A percentile compares a stretch with the other conserved stretches of the same genome.
Evolutionary conservation across 768 basidiomycete species (phyloP).

Genomic region (Clavaria fumosa): DNA sequence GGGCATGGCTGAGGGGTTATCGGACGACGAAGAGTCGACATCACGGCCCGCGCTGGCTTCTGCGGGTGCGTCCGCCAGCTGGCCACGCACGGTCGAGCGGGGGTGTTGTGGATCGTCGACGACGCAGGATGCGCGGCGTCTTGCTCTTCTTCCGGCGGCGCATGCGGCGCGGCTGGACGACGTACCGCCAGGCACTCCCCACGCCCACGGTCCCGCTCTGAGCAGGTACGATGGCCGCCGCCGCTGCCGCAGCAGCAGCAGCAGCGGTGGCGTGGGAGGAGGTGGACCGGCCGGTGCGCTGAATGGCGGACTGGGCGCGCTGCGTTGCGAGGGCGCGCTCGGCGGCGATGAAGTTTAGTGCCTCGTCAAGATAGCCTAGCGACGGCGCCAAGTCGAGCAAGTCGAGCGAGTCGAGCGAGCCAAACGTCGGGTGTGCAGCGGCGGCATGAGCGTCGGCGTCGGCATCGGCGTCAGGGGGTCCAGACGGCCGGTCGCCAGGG

Average conservation of each 20-base stretch:
- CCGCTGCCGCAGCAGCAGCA: conserved; percentile 11
- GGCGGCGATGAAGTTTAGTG: conserved; percentile 58
- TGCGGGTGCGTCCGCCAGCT: too few species aligned
- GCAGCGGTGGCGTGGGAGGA: conserved; percentile 19
- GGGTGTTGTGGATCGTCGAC: too few species aligned
- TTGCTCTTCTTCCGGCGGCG: conserved; percentile 24
- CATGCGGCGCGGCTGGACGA: conserved; percentile 20
- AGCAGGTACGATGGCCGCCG: too few species aligned
- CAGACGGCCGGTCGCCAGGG: too few species aligned
- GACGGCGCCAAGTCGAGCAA: conserved; percentile 34
- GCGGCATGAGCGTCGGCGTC: conserved; percentile 5
- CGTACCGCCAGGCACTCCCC: conserved; percentile 1
- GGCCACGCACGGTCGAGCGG: too few species aligned
- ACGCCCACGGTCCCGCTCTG: too few species aligned
- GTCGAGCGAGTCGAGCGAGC: conserved; percentile 5
- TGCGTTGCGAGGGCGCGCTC: conserved; percentile 46
- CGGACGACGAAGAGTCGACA: conserved; percentile 7
- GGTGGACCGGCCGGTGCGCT: too few species aligned
- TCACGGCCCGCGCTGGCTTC: too few species aligned
- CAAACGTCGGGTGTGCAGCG: too few species aligned
- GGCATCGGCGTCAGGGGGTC: conserved; percentile 2
- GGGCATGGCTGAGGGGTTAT: conserved; percentile 1
- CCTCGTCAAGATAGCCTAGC: conserved; percentile 57
- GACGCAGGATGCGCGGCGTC: conserved; percentile 6
- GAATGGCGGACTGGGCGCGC: too few species aligned